Evolutionary conservation across 2,329 filamentous ascomycete genomes (phyloP).

Genomic region (Phaeoacremonium minimum): DNA sequence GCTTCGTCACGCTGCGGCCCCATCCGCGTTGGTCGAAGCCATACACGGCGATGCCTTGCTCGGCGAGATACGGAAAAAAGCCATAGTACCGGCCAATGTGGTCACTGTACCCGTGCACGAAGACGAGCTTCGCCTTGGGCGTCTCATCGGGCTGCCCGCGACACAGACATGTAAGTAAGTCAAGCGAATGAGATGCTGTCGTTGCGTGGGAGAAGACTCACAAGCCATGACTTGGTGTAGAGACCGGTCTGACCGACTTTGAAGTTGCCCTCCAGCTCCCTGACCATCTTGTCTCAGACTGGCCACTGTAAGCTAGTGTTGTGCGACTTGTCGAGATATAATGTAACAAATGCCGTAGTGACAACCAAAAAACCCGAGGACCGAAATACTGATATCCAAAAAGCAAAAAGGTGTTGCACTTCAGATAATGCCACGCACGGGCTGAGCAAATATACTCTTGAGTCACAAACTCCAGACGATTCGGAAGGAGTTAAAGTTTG

Average conservation of each 20-base stretch:
- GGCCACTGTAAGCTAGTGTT: too few species aligned
- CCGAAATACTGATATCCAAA: too few species aligned
- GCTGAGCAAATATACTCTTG: too few species aligned
- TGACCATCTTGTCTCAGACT: conserved; percentile 33
- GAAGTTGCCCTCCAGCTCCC: conserved; percentile 46
- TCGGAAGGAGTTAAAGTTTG: too few species aligned
- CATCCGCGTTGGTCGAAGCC: conserved; percentile 86
- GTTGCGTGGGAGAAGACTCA: conserved; percentile 31
- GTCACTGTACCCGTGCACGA: conserved; percentile 89
- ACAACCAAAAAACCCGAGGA: too few species aligned
- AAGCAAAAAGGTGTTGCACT: too few species aligned
- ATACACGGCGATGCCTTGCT: conserved; percentile 69
- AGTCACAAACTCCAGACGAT: too few species aligned
- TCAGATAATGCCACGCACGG: too few species aligned
- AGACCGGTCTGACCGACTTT: conserved; percentile 38
- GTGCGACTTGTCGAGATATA: too few species aligned
- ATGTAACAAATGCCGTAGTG: too few species aligned
- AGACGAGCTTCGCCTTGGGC: conserved; percentile 67
- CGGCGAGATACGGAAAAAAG: conserved; percentile 68
- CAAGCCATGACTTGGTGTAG: conserved; percentile 56
- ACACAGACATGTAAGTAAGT: too few species aligned
- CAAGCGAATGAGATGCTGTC: conserved; percentile 4
- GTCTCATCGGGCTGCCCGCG: conserved; percentile 45
- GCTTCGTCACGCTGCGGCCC: conserved; percentile 66
- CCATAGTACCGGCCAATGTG: conserved; percentile 73